Percentiles rank a stretch among this genome's conserved stretches.
Evolutionary conservation across 1,284 basidiomycete genomes (phyloP).

Genomic region (Trametes versicolor): DNA sequence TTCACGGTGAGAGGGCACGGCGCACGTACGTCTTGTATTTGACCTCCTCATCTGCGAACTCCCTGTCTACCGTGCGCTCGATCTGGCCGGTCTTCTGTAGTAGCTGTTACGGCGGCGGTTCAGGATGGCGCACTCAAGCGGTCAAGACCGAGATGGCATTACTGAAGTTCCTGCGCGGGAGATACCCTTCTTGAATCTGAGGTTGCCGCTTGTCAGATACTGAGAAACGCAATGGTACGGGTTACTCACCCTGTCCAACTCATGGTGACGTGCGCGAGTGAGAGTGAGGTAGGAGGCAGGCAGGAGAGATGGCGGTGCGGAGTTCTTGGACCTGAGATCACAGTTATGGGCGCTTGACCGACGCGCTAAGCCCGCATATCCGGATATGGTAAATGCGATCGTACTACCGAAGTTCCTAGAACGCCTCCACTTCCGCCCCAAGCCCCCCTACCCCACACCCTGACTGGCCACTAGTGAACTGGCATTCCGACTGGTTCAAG

Average conservation of each 20-base stretch:
- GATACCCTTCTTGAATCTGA: constrained; percentile 36
- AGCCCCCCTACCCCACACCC: neutral
- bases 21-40: constrained; percentile 88
- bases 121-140: neutral
- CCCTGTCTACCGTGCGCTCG: constrained; percentile 93
- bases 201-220: neutral
- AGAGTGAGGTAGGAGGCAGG: constrained; percentile 12
- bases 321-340: constrained; percentile 12
- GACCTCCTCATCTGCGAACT: constrained; percentile 93
- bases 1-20: neutral
- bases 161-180: constrained; percentile 35
- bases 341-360: constrained; percentile 88
- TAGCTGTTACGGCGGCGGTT: constrained; percentile 56
- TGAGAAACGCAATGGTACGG: too few species aligned
- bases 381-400: constrained; percentile 17
- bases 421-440: neutral
- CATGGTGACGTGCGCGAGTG: constrained; percentile 20
- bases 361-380: constrained; percentile 9
- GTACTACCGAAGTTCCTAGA: neutral
- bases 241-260: constrained; percentile 34
- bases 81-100: constrained; percentile 98
- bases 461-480: too few species aligned
- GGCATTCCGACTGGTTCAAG: too few species aligned
- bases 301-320: constrained; percentile 7
- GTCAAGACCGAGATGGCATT: constrained; percentile 11